A percentile compares a stretch with the other conserved stretches of the same genome.
Conservation (phyloP, 306 rosid species). For the Pueraria montana region DNA sequence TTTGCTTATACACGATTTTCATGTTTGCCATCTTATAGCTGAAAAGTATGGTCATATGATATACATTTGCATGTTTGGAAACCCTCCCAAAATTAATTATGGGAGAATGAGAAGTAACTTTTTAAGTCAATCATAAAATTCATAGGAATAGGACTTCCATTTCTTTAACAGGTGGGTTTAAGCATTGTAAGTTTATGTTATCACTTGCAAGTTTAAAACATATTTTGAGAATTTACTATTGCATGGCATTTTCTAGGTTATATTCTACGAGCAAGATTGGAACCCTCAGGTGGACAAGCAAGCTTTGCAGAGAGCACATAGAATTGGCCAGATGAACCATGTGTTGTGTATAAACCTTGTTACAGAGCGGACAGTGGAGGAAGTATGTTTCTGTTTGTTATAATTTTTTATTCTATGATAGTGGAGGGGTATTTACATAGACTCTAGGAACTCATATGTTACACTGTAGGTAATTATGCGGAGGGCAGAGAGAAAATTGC, state of each 20-base stretch:
- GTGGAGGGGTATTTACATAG: conserved; percentile 5
- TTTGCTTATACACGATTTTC: too few relatives aligned
- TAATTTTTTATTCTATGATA: conserved; percentile 16
- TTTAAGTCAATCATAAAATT: background rate
- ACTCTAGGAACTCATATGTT: conserved; percentile 42
- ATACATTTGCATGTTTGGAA: background rate
- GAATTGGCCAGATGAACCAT: conserved; percentile 90
- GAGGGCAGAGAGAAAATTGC: conserved; percentile 90
- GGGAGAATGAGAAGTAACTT: conserved; percentile 1
- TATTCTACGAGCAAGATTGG: conserved; percentile 99
- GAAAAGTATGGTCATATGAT: background rate
- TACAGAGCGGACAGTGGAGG: conserved; percentile 80
- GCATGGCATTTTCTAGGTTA: conserved; percentile 64
- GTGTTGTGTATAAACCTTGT: conserved; percentile 83
- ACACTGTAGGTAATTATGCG: conserved; percentile 82
- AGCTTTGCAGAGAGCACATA: conserved; percentile 94
- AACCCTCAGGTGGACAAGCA: conserved; percentile 98
- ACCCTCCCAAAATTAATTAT: background rate
- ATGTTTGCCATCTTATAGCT: background rate
- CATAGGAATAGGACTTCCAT: background rate
- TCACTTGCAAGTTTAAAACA: background rate
- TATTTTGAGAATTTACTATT: conserved; percentile 41
- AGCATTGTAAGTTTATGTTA: conserved; percentile 5
- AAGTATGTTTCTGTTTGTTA: conserved; percentile 62
- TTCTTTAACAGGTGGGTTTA: conserved; percentile 19